Conservation (phyloP, 1,284 basidiomycete species). For the Cutaneotrichosporon curvatum region DNA sequence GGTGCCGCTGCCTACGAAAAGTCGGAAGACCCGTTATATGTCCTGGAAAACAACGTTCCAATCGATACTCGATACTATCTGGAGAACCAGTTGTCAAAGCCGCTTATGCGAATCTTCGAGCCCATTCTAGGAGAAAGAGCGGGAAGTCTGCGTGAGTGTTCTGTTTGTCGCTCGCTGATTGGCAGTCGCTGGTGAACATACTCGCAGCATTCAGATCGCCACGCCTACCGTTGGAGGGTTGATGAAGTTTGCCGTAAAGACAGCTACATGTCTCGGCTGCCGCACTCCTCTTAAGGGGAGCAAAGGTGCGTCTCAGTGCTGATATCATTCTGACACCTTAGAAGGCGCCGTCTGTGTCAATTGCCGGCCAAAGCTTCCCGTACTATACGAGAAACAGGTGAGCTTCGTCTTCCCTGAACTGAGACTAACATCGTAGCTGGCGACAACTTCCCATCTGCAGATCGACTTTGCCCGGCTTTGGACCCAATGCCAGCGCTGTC, state of each 20-base stretch:
- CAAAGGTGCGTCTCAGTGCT: constrained; percentile 53
- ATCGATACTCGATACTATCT: constrained; percentile 96
- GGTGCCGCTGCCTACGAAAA: constrained; percentile 97
- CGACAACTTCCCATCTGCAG: constrained; percentile 67
- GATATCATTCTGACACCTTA: constrained; percentile 40
- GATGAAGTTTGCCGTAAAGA: constrained; percentile 96
- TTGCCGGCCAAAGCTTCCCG: constrained; percentile 72
- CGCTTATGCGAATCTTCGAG: constrained; percentile 91
- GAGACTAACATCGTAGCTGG: constrained; percentile 42
- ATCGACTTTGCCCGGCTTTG: constrained; percentile 85
- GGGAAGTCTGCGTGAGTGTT: constrained; percentile 62
- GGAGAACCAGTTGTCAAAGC: constrained; percentile 92
- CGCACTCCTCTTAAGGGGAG: constrained; percentile 71
- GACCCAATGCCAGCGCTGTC: constrained; percentile 95
- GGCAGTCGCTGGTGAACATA: constrained; percentile 67
- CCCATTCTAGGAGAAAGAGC: constrained; percentile 92
- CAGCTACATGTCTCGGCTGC: constrained; percentile 84
- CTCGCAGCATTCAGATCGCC: constrained; percentile 83
- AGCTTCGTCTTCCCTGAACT: constrained; percentile 7
- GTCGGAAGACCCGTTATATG: constrained; percentile 91
- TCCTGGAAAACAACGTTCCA: constrained; percentile 90
- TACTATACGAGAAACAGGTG: constrained; percentile 85
- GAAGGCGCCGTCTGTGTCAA: constrained; percentile 90
- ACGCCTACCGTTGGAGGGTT: constrained; percentile 88
- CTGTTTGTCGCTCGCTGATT: not conserved